A percentile compares a stretch with the other conserved stretches of the same genome.
These are phyloP conservation scores for Pseudozyma pruni DNA, from an alignment of 1,284 basidiomycete genomes.

Conservation along the genomic window DNA sequence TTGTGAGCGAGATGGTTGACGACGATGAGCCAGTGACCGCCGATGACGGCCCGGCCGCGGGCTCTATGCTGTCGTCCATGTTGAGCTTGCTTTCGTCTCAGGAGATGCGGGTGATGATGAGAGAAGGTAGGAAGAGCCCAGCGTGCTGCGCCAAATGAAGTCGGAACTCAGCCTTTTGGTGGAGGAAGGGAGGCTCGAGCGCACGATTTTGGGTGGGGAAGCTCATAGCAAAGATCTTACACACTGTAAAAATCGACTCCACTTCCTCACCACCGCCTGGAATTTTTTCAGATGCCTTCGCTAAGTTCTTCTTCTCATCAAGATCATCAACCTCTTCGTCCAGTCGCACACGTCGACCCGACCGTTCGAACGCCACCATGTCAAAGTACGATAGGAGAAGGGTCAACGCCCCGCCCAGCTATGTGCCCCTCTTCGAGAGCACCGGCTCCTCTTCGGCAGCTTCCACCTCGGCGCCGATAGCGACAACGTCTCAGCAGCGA, in stretches of 20 bases:
- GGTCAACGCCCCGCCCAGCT: conserved; percentile 41
- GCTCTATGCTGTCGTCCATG: conserved; percentile 13
- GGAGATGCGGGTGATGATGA: background rate
- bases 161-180: background rate
- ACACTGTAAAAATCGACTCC: conserved; percentile 12
- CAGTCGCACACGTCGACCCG: background rate
- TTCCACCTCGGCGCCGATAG: conserved; percentile 7
- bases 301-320: no score
- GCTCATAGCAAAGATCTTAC: conserved; percentile 25
- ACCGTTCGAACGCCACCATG: conserved; percentile 10
- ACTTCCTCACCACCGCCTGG: conserved; percentile 2
- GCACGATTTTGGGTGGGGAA: background rate
- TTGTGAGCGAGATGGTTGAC: conserved; percentile 6
- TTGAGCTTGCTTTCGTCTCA: background rate
- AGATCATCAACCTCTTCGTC: background rate
- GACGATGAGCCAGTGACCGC: conserved; percentile 2
- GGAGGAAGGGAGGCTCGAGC: conserved; percentile 38
- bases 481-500: conserved; percentile 19
- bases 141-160: background rate
- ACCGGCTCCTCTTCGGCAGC: conserved; percentile 1
- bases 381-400: conserved; percentile 40
- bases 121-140: background rate
- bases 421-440: conserved; percentile 24
- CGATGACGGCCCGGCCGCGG: background rate
- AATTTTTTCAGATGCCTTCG: conserved; percentile 15